Conservation (phyloP, 208 protist species). For the Trypanosoma avium region DNA sequence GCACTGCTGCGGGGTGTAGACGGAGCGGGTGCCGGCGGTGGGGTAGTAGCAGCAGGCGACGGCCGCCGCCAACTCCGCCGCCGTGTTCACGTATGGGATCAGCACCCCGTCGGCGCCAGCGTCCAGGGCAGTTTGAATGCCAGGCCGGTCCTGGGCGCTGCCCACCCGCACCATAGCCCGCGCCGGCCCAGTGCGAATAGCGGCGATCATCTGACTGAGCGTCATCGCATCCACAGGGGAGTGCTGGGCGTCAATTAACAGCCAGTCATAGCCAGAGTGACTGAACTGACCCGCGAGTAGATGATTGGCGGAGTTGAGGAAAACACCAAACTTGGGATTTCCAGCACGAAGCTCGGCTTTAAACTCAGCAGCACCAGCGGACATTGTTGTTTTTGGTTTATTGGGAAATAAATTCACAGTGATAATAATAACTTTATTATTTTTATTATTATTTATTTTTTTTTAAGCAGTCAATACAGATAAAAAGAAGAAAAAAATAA, state of each 20-base stretch:
- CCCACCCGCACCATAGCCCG: constrained; percentile 73
- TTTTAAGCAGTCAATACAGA: background rate
- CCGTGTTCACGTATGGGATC: constrained; percentile 83
- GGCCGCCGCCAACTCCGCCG: constrained; percentile 63
- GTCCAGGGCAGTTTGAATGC: constrained; percentile 80
- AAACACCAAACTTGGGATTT: constrained; percentile 82
- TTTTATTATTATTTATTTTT: no score
- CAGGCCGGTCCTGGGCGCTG: constrained; percentile 67
- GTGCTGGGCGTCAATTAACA: constrained; percentile 79
- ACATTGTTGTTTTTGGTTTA: constrained; percentile 26
- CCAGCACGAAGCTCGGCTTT: constrained; percentile 76
- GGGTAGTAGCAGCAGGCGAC: constrained; percentile 84
- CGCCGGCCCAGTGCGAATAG: constrained; percentile 62
- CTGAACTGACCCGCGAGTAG: constrained; percentile 78
- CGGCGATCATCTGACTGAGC: constrained; percentile 60
- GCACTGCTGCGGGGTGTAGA: constrained; percentile 81
- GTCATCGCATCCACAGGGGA: constrained; percentile 60
- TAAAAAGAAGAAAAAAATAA: background rate
- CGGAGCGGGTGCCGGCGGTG: constrained; percentile 67
- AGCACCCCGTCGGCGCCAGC: constrained; percentile 76
- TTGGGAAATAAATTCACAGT: background rate
- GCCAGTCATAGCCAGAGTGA: constrained; percentile 84
- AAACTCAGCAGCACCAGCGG: constrained; percentile 71
- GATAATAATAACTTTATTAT: no score
- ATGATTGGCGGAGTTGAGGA: constrained; percentile 71